A percentile compares a stretch with the other conserved stretches of the same genome.
phyloP scores from a whole-genome alignment of 441 rosid genomes.

The Arabidopsis lyrata region DNA sequence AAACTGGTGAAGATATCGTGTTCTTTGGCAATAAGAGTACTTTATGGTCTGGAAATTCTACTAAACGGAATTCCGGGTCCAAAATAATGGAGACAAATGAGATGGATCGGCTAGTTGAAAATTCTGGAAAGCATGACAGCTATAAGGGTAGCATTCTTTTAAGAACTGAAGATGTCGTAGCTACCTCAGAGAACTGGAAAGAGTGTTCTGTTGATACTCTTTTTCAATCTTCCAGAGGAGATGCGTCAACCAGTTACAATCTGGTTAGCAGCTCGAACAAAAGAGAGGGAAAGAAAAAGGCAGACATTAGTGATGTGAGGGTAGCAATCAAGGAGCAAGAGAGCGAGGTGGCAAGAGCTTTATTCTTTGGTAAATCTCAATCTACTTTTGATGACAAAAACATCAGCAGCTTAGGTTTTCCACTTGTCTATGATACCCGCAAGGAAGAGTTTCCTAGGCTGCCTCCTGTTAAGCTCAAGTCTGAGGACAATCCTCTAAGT shows the following conservation, averaged over 20 bases:
- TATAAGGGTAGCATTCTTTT: conserved; percentile 61
- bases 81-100: conserved; percentile 55
- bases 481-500: conserved; percentile 75
- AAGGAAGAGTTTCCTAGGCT: conserved; percentile 91
- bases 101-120: conserved; percentile 54
- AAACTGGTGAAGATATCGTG: conserved; percentile 62
- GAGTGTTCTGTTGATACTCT: conserved; percentile 75
- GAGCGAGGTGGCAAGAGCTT: conserved; percentile 89
- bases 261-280: conserved; percentile 51
- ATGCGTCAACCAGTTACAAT: conserved; percentile 64
- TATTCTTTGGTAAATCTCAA: conserved; percentile 69
- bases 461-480: conserved; percentile 94
- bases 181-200: conserved; percentile 67
- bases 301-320: conserved; percentile 61
- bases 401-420: conserved; percentile 52
- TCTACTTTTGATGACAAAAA: conserved; percentile 62
- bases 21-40: conserved; percentile 61
- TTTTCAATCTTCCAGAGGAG: conserved; percentile 67
- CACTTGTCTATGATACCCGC: conserved; percentile 62
- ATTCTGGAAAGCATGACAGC: conserved; percentile 45
- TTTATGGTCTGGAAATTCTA: conserved; percentile 66
- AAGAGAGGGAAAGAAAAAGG: conserved; percentile 75
- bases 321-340: conserved; percentile 81
- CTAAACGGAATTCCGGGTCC: conserved; percentile 54
- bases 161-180: conserved; percentile 54